Base-by-base conservation (phyloP, 371 early-diverging fungal species). In the Blyttiomyces sp. region DNA sequence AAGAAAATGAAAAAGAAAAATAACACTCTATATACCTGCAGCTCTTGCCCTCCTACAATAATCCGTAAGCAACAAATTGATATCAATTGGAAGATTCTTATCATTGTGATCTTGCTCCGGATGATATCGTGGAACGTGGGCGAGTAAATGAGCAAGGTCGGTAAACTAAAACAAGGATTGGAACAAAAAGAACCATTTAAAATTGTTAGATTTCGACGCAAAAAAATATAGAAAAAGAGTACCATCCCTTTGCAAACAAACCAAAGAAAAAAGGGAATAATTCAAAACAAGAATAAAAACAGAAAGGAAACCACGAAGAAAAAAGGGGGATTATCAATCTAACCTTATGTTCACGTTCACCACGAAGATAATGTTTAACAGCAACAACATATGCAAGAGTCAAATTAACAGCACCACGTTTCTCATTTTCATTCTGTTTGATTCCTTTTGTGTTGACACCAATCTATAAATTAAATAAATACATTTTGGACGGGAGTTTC, bases 401-500 rank as follows among this genome's bases (percentile, higher is more conserved):
- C 42, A 92, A 74, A 43, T 89, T 87, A 71, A 90, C 82, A 48
- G 85, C 86, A 23, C 83, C 80, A 59, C 78, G 77, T 63, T 89
- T 89, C 68, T 88, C 61, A 19, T 45, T 34, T 16, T 60, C 57
- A 24, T 45, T 35, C 23, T 63, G 43, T 7, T 17, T 17, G 46
- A 43, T 46, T 19, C 59, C 59, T 9, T 61, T 50, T n/a, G 64
- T 27, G 17, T 84, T 36, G 26, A 27, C 61, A 53, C 59, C 30
- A 45, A 82, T 75, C n/a, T n/a, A n/a, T n/a, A n/a, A n/a, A n/a
- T n/a, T n/a, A n/a, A n/a, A n/a, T n/a, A n/a, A n/a, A n/a, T n/a
- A n/a, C n/a, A n/a, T n/a, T n/a, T n/a, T n/a, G n/a, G n/a, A n/a
- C n/a, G n/a, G n/a, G n/a, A n/a, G n/a, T n/a, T n/a, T 19, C 33